Evolutionary conservation across 495 filamentous ascomycete species (phyloP).

Genomic region (Aspergillus affinis): DNA sequence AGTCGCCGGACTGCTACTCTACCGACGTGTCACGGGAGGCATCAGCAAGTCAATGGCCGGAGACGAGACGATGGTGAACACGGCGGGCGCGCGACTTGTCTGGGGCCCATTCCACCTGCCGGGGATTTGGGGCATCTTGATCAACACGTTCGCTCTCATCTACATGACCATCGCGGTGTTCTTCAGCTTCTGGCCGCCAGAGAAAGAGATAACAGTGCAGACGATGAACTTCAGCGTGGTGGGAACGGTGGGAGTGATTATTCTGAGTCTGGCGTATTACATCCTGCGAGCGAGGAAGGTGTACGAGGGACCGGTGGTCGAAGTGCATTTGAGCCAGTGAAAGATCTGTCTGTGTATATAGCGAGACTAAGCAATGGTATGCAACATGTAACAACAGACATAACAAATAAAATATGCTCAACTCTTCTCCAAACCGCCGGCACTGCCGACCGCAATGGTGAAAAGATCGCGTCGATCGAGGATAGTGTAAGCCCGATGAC

Average conservation of each 20-base stretch:
- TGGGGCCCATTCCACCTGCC: constrained; percentile 39
- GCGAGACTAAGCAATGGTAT: no score
- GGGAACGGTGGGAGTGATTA: constrained; percentile 36
- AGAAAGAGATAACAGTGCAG: constrained; percentile 26
- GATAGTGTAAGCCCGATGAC: constrained; percentile 88
- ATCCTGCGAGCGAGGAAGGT: constrained; percentile 35
- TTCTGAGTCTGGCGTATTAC: constrained; percentile 51
- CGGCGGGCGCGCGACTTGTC: constrained; percentile 34
- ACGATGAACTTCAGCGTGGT: constrained; percentile 51
- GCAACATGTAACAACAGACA: no score
- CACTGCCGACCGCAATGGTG: constrained; percentile 24
- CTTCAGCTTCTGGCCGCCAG: constrained; percentile 52
- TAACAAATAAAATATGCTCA: neutral
- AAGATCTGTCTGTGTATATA: no score
- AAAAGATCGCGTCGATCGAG: constrained; percentile 67
- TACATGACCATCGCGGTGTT: constrained; percentile 50
- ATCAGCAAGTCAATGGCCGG: constrained; percentile 28
- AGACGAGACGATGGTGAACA: constrained; percentile 25
- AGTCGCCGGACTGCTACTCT: constrained; percentile 45
- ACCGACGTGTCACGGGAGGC: constrained; percentile 38
- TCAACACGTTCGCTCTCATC: constrained; percentile 36
- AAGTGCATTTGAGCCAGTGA: constrained; percentile 20
- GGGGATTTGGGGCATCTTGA: constrained; percentile 28
- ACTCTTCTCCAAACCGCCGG: constrained; percentile 49
- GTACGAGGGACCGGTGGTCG: constrained; percentile 49